Evolutionary conservation across 1,284 basidiomycete species (phyloP).

Genomic region (Chalciporus sp.): DNA sequence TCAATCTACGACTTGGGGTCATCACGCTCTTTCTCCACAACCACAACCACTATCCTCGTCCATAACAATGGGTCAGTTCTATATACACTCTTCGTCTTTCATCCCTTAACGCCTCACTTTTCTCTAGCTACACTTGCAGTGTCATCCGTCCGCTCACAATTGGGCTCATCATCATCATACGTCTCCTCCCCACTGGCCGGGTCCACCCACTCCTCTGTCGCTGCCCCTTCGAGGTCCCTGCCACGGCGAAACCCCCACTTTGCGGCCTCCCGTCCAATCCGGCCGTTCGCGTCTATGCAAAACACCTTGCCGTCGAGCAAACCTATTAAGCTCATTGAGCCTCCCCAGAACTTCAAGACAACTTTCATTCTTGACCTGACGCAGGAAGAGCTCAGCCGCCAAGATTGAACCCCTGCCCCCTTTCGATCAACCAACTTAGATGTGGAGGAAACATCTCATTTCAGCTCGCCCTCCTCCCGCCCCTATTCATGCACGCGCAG

Average conservation of each 20-base stretch:
- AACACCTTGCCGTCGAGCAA: slow-evolving; percentile 30
- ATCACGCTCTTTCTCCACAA: slow-evolving; percentile 28
- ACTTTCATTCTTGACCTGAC: slow-evolving; percentile 77
- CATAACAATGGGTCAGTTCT: slow-evolving; percentile 29
- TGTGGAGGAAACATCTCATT: neutral
- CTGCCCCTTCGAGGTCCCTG: slow-evolving; percentile 32
- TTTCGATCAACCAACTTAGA: neutral
- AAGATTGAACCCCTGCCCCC: slow-evolving; percentile 46
- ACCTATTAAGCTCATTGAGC: slow-evolving; percentile 72
- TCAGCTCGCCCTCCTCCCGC: neutral
- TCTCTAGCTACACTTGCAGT: slow-evolving; percentile 36
- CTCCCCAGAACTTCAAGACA: slow-evolving; percentile 66
- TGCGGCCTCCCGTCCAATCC: slow-evolving; percentile 67
- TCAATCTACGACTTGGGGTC: slow-evolving; percentile 33
- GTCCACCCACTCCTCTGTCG: slow-evolving; percentile 32
- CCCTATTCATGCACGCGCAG: neutral
- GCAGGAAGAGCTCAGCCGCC: slow-evolving; percentile 76
- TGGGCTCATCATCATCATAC: slow-evolving; percentile 28
- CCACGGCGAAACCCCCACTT: slow-evolving; percentile 54
- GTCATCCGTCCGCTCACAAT: slow-evolving; percentile 31
- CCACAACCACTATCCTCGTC: neutral
- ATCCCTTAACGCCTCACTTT: slow-evolving; percentile 4
- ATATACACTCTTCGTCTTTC: too few species aligned
- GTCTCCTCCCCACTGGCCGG: slow-evolving; percentile 66
- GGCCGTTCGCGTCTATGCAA: slow-evolving; percentile 70